Conservation (phyloP, 2,329 filamentous ascomycete genomes). For the Alternaria atra region DNA sequence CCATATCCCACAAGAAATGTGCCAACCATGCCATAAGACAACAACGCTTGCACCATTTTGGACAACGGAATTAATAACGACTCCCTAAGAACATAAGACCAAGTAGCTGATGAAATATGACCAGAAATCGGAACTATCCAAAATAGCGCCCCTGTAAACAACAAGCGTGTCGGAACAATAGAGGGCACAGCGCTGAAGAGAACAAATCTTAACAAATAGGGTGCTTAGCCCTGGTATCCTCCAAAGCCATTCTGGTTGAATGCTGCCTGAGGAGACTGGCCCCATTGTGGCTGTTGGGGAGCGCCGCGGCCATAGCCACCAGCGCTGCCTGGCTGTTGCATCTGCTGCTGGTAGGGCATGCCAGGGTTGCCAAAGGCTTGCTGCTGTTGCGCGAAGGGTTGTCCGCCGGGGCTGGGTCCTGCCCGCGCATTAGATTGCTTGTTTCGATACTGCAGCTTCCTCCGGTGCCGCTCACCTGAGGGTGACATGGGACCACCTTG, state of each 20-base stretch:
- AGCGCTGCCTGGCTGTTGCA: slow-evolving; percentile 68
- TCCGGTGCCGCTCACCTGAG: slow-evolving; percentile 58
- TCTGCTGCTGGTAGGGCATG: slow-evolving; percentile 57
- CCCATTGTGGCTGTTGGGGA: slow-evolving; percentile 63
- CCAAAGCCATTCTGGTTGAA: slow-evolving; percentile 65
- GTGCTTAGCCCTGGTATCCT: slow-evolving; percentile 66
- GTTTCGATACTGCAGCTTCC: slow-evolving; percentile 48
- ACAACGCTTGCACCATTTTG: slow-evolving; percentile 37
- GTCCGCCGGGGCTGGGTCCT: slow-evolving; percentile 68
- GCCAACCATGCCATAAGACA: slow-evolving; percentile 34
- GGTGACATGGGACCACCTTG: slow-evolving; percentile 65
- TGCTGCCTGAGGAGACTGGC: slow-evolving; percentile 58
- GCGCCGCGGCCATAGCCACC: slow-evolving; percentile 85
- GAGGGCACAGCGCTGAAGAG: slow-evolving; percentile 41
- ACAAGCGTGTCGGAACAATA: slow-evolving; percentile 46
- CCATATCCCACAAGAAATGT: slow-evolving; percentile 36
- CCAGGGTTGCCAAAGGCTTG: slow-evolving; percentile 70
- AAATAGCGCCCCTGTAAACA: slow-evolving; percentile 46
- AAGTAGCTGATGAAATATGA: slow-evolving; percentile 43
- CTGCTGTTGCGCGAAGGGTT: slow-evolving; percentile 65
- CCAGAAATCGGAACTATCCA: slow-evolving; percentile 49
- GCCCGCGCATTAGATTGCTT: slow-evolving; percentile 50
- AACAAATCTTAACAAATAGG: slow-evolving; percentile 28
- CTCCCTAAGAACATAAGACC: slow-evolving; percentile 42
- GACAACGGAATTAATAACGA: slow-evolving; percentile 36